These are phyloP conservation scores for Tulasnella sp. DNA, from an alignment of 768 basidiomycete genomes.

Conservation along the genomic window DNA sequence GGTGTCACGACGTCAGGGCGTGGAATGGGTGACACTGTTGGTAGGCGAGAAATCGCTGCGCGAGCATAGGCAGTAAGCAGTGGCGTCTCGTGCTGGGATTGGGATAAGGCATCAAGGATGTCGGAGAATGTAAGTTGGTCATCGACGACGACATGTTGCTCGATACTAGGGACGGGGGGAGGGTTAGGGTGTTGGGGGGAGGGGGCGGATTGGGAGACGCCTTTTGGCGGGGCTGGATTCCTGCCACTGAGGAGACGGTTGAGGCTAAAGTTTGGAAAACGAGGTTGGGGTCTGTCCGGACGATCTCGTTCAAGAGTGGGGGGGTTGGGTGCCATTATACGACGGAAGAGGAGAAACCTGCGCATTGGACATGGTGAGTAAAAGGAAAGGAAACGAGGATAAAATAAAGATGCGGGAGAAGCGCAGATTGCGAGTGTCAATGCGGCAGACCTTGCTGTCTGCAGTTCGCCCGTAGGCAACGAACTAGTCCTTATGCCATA, in stretches of 20 bases:
- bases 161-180: not conserved
- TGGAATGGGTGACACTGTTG: conserved; percentile 5
- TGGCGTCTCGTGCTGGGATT: not conserved
- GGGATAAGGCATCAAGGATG: conserved; percentile 2
- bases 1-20: conserved; percentile 8
- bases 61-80: conserved; percentile 2
- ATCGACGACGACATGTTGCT: not conserved
- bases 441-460: too few species aligned
- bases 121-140: conserved; percentile 5
- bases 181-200: not conserved
- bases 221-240: not conserved
- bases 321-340: not conserved
- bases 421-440: too few species aligned
- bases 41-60: not conserved
- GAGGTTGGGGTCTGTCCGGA: not conserved
- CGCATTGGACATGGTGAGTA: too few species aligned
- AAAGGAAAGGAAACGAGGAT: too few species aligned
- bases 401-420: too few species aligned
- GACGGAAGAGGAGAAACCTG: not conserved
- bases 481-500: too few species aligned
- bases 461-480: too few species aligned
- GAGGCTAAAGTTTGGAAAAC: conserved; percentile 11
- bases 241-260: not conserved
- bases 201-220: not conserved
- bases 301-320: not conserved